Percentiles rank a stretch among this genome's conserved stretches.
Conservation (phyloP, 106 monocot species). For the Triglochin maritima region DNA sequence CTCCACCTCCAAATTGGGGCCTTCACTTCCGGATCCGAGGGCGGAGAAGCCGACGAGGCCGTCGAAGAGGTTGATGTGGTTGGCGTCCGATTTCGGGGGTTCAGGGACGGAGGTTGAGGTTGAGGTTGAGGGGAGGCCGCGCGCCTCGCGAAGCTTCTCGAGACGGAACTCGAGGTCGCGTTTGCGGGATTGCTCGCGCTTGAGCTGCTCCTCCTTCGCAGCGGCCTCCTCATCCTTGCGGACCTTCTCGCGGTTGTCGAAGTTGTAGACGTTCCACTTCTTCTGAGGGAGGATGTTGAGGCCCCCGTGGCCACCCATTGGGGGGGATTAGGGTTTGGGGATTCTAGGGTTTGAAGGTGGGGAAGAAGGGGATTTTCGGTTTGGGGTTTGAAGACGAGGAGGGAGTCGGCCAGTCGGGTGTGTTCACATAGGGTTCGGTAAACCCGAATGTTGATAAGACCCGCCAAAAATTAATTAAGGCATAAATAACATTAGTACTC, state of each 20-base stretch:
- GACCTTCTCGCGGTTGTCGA: slow-evolving; percentile 95
- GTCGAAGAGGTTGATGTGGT: slow-evolving; percentile 75
- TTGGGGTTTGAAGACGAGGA: neutral
- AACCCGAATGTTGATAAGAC: too few relatives aligned
- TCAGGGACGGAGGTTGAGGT: neutral
- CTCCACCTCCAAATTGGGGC: neutral
- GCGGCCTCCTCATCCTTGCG: slow-evolving; percentile 83
- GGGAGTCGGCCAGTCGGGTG: neutral
- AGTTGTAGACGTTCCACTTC: slow-evolving; percentile 98
- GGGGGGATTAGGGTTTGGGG: neutral
- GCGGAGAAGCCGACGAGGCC: slow-evolving; percentile 34
- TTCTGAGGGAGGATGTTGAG: slow-evolving; percentile 96
- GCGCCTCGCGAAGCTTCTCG: slow-evolving; percentile 48
- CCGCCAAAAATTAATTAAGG: too few relatives aligned
- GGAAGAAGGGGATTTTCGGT: neutral
- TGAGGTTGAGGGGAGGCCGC: slow-evolving; percentile 12
- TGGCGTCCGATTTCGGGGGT: slow-evolving; percentile 18
- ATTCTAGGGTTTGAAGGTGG: neutral
- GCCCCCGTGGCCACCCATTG: slow-evolving; percentile 92
- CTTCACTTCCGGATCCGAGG: slow-evolving; percentile 4
- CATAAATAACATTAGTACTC: too few relatives aligned
- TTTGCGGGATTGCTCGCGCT: slow-evolving; percentile 58
- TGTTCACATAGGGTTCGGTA: neutral
- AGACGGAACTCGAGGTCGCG: slow-evolving; percentile 69
- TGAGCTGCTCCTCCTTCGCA: slow-evolving; percentile 76